Evolutionary conservation across 805 yeast species (phyloP), one percentile per base, ranked within the genome.

Genomic region (Cyberlindnera americana): DNA sequence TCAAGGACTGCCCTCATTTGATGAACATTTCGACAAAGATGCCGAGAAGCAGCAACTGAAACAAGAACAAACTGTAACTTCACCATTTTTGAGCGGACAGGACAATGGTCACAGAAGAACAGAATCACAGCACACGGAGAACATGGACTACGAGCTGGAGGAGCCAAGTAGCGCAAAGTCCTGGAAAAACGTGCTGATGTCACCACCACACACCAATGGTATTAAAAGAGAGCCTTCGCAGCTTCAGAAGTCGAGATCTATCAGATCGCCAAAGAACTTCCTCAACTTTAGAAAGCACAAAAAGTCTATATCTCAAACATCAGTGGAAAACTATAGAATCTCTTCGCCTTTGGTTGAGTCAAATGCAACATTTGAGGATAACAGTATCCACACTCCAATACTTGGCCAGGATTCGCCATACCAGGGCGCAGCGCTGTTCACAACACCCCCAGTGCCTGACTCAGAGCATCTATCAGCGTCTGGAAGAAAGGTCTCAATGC

Each of bases 261-360:
- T 54, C 12, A 49, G 52, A 38, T 54, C 61, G 5, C 61, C 61
- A 34, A 56, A 54, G 42, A 47, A 37, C 21, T 53, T 56, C 39
- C 38, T 55, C 17, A 51, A 40, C 19, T 44, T 48, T 29, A 40
- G 50, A 38, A 54, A 54, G 36, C 59, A 56, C 33, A 53, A 50
- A 35, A 56, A 54, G 40, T 44, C 55, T 2, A 45, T 40, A 22
- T 52, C 57, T n/a, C 40, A 46, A n/a, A 41, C 54, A 4, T 53
- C 57, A 9, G 44, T 46, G 22, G 57, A 50, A 24, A 44, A 37
- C 16, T 46, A 53, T 22, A 50, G 43, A 26, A 53, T 53, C n/a
- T 50, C 56, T 5, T 54, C 59, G 4, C 59, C 59, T 11, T 24
- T 48, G 5, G 38, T 44, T 21, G 46, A 47, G 11, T 29, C 36